These are phyloP conservation scores for Penicillium sp. DNA, from an alignment of 2,329 filamentous ascomycete genomes.

Conservation along the genomic window DNA sequence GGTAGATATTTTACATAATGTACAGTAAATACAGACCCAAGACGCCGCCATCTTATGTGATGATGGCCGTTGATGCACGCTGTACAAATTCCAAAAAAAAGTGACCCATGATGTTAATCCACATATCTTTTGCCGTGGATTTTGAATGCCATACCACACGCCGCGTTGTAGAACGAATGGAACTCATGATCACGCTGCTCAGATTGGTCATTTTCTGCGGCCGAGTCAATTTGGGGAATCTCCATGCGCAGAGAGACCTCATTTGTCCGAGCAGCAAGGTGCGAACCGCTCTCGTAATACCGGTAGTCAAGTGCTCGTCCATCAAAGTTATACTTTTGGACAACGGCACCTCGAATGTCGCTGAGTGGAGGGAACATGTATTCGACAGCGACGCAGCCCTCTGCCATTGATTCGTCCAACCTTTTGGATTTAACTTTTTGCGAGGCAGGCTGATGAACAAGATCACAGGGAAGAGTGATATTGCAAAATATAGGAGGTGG, in stretches of 20 bases:
- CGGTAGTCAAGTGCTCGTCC: constrained; percentile 31
- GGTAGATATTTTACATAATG: constrained; percentile 10
- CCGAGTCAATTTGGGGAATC: constrained; percentile 8
- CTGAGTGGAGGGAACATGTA: constrained; percentile 36
- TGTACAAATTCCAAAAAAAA: constrained; percentile 5
- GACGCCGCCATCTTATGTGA: constrained; percentile 1
- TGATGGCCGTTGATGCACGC: constrained; percentile 1
- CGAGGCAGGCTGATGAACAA: constrained; percentile 9
- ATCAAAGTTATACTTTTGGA: constrained; percentile 32
- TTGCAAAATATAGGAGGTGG: constrained; percentile 32
- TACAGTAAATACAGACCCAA: constrained; percentile 6
- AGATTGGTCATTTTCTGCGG: constrained; percentile 1
- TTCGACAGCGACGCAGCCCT: constrained; percentile 22
- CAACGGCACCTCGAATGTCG: constrained; percentile 25
- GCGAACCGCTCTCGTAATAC: constrained; percentile 32
- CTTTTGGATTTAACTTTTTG: background rate
- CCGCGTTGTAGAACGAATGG: constrained; percentile 34
- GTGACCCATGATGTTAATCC: background rate
- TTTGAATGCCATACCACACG: constrained; percentile 39
- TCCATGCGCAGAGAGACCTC: constrained; percentile 33
- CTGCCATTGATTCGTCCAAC: background rate
- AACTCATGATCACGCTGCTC: constrained; percentile 25
- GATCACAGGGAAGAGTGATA: constrained; percentile 27
- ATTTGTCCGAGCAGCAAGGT: constrained; percentile 26
- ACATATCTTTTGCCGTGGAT: constrained; percentile 18